phyloP scores from a whole-genome alignment of 1,284 basidiomycete genomes.

The Crepidotus sp. region DNA sequence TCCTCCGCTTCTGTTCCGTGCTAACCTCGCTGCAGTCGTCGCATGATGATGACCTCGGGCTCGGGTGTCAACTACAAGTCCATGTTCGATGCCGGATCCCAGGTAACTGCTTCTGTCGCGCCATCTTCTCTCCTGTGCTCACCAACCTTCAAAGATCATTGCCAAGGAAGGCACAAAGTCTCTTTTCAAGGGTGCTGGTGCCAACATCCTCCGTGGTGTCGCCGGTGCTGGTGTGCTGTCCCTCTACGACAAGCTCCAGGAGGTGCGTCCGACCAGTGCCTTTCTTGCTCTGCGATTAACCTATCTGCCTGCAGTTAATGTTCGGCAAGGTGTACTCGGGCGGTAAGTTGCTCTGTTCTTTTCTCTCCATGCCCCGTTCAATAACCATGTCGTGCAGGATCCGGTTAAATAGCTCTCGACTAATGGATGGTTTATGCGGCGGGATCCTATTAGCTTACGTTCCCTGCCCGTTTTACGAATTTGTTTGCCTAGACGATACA shows the following conservation, averaged over 20 bases:
- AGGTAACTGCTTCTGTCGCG: constrained; percentile 22
- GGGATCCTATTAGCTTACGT: constrained; percentile 9
- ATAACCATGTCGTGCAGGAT: constrained; percentile 24
- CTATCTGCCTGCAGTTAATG: constrained; percentile 36
- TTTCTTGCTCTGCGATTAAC: not conserved
- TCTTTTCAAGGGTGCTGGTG: constrained; percentile 93
- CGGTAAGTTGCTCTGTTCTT: constrained; percentile 32
- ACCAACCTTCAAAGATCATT: constrained; percentile 48
- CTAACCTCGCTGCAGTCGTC: constrained; percentile 52
- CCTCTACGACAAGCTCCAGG: constrained; percentile 89
- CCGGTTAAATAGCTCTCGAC: constrained; percentile 32
- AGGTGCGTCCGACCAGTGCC: constrained; percentile 23
- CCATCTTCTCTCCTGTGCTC: not conserved
- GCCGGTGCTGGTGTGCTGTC: constrained; percentile 97
- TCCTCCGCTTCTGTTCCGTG: constrained; percentile 15
- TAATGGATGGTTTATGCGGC: constrained; percentile 18
- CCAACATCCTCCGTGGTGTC: constrained; percentile 97
- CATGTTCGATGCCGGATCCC: constrained; percentile 80
- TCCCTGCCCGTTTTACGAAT: not conserved
- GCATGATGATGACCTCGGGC: constrained; percentile 94
- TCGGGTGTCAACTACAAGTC: constrained; percentile 83
- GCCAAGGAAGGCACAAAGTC: constrained; percentile 87
- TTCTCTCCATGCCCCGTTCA: not conserved
- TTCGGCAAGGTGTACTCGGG: constrained; percentile 97
- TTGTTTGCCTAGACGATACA: constrained; percentile 17